A percentile compares a stretch with the other conserved stretches of the same genome.
These are phyloP conservation scores for Fusarium tricinctum DNA, from an alignment of 2,329 filamentous ascomycete genomes.

Conservation along the genomic window DNA sequence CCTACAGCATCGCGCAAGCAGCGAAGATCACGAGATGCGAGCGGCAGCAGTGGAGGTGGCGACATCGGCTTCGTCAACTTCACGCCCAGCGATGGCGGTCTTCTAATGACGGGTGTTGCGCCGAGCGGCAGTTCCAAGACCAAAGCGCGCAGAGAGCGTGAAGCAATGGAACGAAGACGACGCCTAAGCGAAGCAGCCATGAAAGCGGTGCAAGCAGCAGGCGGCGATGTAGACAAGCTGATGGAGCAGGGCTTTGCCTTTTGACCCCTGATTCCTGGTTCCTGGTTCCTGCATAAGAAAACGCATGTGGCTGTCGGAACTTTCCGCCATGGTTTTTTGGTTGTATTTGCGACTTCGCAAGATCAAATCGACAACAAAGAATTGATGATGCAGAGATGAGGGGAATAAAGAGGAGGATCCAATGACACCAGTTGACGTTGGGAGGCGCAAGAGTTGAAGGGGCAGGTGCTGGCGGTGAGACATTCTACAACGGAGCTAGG, in stretches of 20 bases:
- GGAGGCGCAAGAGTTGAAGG: slow-evolving; percentile 13
- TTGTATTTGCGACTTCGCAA: slow-evolving; percentile 5
- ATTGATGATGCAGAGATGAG: slow-evolving; percentile 9
- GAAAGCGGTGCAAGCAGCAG: slow-evolving; percentile 77
- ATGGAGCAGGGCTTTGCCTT: slow-evolving; percentile 65
- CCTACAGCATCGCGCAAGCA: slow-evolving; percentile 58
- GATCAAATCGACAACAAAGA: background rate
- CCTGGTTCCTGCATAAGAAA: slow-evolving; percentile 30
- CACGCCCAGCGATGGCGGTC: slow-evolving; percentile 81
- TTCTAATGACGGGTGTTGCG: slow-evolving; percentile 90
- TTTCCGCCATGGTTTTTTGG: slow-evolving; percentile 8
- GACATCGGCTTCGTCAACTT: slow-evolving; percentile 86
- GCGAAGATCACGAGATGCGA: slow-evolving; percentile 56
- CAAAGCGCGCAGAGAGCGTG: slow-evolving; percentile 90
- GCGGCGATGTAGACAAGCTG: slow-evolving; percentile 73
- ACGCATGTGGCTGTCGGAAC: slow-evolving; percentile 31
- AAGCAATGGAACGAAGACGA: slow-evolving; percentile 82
- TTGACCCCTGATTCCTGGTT: slow-evolving; percentile 44
- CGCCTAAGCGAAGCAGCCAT: slow-evolving; percentile 77
- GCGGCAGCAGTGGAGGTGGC: slow-evolving; percentile 49
- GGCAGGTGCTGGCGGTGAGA: slow-evolving; percentile 36
- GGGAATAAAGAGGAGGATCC: background rate
- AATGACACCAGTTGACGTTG: background rate
- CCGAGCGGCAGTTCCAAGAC: slow-evolving; percentile 94
- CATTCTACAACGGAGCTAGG: slow-evolving; percentile 24